Evolutionary conservation across 495 filamentous ascomycete species (phyloP).

Genomic region (Podospora pseudoanserina): DNA sequence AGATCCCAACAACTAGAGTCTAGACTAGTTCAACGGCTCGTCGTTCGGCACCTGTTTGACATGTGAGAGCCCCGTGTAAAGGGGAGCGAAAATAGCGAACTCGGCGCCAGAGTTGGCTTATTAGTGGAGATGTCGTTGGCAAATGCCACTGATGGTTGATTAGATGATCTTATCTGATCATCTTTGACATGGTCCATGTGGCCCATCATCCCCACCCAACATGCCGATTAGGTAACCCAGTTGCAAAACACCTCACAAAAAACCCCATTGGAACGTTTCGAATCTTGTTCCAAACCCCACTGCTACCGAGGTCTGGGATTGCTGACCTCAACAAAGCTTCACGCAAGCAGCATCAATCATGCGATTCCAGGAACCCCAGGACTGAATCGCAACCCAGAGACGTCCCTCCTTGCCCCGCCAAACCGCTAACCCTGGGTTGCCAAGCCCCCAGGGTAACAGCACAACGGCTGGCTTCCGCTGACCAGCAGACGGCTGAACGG

Average conservation of each 20-base stretch:
- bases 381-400: not conserved
- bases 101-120: not conserved
- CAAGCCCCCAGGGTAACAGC: not conserved
- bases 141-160: not conserved
- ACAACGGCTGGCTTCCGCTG: not conserved
- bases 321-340: not conserved
- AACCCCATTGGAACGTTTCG: slow-evolving; percentile 1
- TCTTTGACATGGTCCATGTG: not conserved
- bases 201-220: not conserved
- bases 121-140: not conserved
- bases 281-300: not conserved
- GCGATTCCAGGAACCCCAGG: not conserved
- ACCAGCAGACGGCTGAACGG: not conserved
- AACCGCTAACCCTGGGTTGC: not conserved
- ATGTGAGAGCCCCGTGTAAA: not conserved
- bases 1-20: not conserved
- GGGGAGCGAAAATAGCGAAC: not conserved
- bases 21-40: not conserved
- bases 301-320: slow-evolving; percentile 1
- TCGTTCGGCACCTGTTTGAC: not conserved
- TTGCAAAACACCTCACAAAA: not conserved
- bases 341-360: not conserved
- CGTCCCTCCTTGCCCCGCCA: not conserved
- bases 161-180: not conserved
- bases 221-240: not conserved